Percentiles rank a stretch among this genome's conserved stretches.
These are phyloP conservation scores for Xylona heveae DNA, from an alignment of 495 filamentous ascomycete genomes.

Conservation along the genomic window DNA sequence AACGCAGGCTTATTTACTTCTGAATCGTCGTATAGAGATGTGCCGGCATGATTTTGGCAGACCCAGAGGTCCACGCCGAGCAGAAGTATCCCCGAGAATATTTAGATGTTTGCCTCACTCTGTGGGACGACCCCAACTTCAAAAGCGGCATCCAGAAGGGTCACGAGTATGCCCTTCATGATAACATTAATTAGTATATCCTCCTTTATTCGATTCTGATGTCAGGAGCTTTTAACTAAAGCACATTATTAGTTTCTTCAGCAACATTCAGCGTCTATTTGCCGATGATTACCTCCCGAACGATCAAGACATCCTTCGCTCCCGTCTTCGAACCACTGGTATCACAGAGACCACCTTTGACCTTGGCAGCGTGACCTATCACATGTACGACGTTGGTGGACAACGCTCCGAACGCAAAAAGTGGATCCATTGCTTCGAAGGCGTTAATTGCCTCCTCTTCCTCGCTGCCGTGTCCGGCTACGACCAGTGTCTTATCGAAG, in stretches of 20 bases:
- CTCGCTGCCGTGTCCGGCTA: conserved; percentile 92
- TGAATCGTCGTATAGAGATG: conserved; percentile 2
- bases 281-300: conserved; percentile 75
- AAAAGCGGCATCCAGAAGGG: conserved; percentile 72
- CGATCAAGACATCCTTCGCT: conserved; percentile 89
- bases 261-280: conserved; percentile 76
- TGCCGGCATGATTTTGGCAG: conserved; percentile 11
- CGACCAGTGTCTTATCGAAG: conserved; percentile 91
- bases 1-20: background rate
- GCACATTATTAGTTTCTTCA: conserved; percentile 50
- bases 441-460: conserved; percentile 83
- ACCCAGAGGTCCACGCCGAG: conserved; percentile 56
- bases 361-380: conserved; percentile 81
- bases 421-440: conserved; percentile 99
- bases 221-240: background rate
- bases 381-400: conserved; percentile 98
- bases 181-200: conserved; percentile 82
- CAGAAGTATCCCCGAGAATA: conserved; percentile 50
- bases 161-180: conserved; percentile 90
- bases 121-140: conserved; percentile 73
- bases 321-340: conserved; percentile 80
- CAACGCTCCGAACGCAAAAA: conserved; percentile 97
- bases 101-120: conserved; percentile 53
- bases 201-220: background rate
- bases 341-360: conserved; percentile 97